Percentiles rank a stretch among this genome's conserved stretches.
These are phyloP conservation scores for Phycomyces blakesleeanus DNA, from an alignment of 192 early-diverging fungal species.

Conservation along the genomic window DNA sequence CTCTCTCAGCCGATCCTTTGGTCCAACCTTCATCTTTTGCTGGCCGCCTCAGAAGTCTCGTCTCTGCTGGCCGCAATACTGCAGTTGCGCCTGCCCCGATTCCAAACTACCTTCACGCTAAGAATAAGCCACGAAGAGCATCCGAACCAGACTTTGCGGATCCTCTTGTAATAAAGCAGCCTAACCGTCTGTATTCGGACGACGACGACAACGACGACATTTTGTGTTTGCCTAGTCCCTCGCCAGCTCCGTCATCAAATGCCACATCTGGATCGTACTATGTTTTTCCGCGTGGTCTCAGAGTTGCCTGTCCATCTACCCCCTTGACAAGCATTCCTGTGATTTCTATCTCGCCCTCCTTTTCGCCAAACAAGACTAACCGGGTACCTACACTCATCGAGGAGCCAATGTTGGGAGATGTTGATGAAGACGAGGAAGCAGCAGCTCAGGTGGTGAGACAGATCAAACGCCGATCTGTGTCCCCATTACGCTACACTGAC, in stretches of 20 bases:
- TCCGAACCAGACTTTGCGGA: neutral
- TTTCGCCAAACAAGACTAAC: slow-evolving; percentile 13
- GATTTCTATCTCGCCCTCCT: slow-evolving; percentile 24
- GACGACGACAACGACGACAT: neutral
- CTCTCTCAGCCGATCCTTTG: neutral
- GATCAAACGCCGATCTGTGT: neutral
- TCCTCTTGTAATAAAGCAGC: neutral
- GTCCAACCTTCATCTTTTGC: slow-evolving; percentile 4
- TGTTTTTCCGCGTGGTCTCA: neutral
- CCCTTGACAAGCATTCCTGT: slow-evolving; percentile 21
- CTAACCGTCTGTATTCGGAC: neutral
- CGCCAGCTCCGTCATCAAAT: neutral
- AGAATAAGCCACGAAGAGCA: slow-evolving; percentile 10
- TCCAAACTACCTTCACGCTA: slow-evolving; percentile 15
- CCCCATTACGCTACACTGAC: neutral
- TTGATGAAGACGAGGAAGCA: neutral
- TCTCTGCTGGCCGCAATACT: slow-evolving; percentile 9
- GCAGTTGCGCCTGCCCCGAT: slow-evolving; percentile 12
- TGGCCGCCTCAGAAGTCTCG: slow-evolving; percentile 8
- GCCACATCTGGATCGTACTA: neutral
- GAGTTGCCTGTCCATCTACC: neutral
- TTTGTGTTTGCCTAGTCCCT: slow-evolving; percentile 8
- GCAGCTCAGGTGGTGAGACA: neutral
- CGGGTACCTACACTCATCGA: slow-evolving; percentile 19
- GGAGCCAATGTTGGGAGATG: slow-evolving; percentile 7